Conservation (phyloP, 352 stramenopile genomes). For the Pythium vanterpoolii region DNA sequence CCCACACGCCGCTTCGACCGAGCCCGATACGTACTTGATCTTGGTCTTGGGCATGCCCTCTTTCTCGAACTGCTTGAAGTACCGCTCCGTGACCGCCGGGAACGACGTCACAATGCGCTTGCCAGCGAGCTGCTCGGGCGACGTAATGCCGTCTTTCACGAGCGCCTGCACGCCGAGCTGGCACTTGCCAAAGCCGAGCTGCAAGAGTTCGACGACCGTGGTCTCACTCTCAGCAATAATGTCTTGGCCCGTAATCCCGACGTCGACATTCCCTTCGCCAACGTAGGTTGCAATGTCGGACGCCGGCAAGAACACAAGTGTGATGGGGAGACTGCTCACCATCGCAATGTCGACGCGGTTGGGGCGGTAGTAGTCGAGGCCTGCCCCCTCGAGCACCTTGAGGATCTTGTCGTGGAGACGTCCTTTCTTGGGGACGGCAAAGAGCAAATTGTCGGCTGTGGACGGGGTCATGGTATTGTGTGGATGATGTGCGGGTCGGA, state of each 20-base stretch:
- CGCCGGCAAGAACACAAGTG: slow-evolving; percentile 96
- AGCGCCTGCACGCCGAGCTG: slow-evolving; percentile 94
- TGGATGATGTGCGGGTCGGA: background rate
- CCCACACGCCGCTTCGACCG: slow-evolving; percentile 96
- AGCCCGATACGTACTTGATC: slow-evolving; percentile 98
- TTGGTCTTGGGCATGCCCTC: slow-evolving; percentile 55
- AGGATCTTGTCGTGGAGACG: slow-evolving; percentile 96
- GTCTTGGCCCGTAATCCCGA: slow-evolving; percentile 97
- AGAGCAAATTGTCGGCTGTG: slow-evolving; percentile 71
- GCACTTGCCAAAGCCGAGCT: slow-evolving; percentile 96
- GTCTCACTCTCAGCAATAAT: slow-evolving; percentile 92
- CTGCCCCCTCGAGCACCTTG: slow-evolving; percentile 94
- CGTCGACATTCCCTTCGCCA: slow-evolving; percentile 96
- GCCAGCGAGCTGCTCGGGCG: slow-evolving; percentile 84
- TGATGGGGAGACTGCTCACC: slow-evolving; percentile 93
- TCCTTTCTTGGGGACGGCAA: slow-evolving; percentile 98
- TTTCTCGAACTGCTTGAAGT: slow-evolving; percentile 92
- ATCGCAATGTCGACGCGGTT: slow-evolving; percentile 91
- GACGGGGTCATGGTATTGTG: slow-evolving; percentile 18
- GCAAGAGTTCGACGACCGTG: slow-evolving; percentile 90
- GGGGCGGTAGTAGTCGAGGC: slow-evolving; percentile 94
- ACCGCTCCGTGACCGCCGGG: slow-evolving; percentile 90
- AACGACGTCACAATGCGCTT: slow-evolving; percentile 98
- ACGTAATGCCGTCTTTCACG: slow-evolving; percentile 82
- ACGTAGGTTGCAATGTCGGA: slow-evolving; percentile 98